These are phyloP conservation scores for Pseudisothecium myosuroides DNA, from an alignment of 225 moss, liverwort and hornwort species.

Conservation along the genomic window DNA sequence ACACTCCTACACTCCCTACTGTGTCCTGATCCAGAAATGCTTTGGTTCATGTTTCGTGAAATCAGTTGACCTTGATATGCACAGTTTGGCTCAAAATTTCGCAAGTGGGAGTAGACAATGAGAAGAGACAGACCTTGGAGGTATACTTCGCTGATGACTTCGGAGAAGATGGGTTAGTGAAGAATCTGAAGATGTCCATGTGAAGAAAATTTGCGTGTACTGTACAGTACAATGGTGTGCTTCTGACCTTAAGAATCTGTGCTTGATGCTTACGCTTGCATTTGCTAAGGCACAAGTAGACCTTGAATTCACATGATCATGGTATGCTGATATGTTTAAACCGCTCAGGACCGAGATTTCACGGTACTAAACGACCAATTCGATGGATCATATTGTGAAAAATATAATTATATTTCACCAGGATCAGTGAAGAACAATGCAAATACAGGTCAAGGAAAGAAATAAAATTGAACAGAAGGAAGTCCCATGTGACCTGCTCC, in stretches of 20 bases:
- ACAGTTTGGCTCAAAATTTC: background rate
- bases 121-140: background rate
- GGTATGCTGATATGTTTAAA: background rate
- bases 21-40: background rate
- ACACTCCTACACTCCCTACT: background rate
- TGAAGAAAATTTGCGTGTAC: background rate
- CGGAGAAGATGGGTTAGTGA: background rate
- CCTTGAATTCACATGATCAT: background rate
- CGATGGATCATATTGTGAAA: background rate
- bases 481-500: background rate
- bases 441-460: background rate
- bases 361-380: background rate
- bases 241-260: background rate
- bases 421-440: background rate
- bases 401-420: background rate
- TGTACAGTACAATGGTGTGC: too few species aligned
- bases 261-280: background rate
- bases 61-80: background rate
- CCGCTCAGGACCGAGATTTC: background rate
- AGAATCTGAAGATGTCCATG: fast-evolving
- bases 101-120: background rate
- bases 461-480: background rate
- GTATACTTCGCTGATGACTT: background rate
- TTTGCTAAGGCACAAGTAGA: background rate
- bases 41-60: background rate